Evolutionary conservation across 345 rosid genomes (phyloP), one percentile per base, ranked within the genome.

Genomic region (Syzygium aqueum): DNA sequence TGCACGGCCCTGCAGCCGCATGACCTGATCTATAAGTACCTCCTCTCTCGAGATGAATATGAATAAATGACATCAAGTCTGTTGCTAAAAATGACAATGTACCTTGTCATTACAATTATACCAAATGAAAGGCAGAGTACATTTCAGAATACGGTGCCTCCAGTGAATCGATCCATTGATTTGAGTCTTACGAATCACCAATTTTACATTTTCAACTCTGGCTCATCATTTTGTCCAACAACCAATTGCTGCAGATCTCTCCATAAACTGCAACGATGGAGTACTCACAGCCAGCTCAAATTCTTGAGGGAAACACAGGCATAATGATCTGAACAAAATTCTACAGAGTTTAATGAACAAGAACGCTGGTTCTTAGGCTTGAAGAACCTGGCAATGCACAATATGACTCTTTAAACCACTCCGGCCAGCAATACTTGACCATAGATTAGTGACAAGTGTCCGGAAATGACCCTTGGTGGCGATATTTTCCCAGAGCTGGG

Each of bases 341-440:
- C n/a, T 49, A 53, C 87, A 82, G 85, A 73, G 88, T 86, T 85
- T 53, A 80, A 85, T 57, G 84, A 85, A 86, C 84, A 83, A 85
- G 85, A 85, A 86, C 84, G 57, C 84, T n/a, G 37, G 50, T 78
- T 87, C 89, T 95, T 95, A 97, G 77, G 95, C 98, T 94, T 95
- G 98, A 90, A 97, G 98, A 87, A 97, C 97, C 90, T 96, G 99
- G 84, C 98, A 96, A 87, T 97, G 99, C 88, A 96, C 95, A 43
- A 97, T 96, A 87, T 97, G 98, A 90, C 96, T 94, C 90, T 91
- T 97, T 88, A 94, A 88, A 53, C 96, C 92, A 84, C 96, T 95
- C 90, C 99, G 93, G 46, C 99, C 99, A n/a, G 99, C 97, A 27
- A 97, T 91, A 89, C 97, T 97, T 6, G 98, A 97, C 99, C 93